Conservation (phyloP, 495 filamentous ascomycete species). For the Amorphotheca resinae region DNA sequence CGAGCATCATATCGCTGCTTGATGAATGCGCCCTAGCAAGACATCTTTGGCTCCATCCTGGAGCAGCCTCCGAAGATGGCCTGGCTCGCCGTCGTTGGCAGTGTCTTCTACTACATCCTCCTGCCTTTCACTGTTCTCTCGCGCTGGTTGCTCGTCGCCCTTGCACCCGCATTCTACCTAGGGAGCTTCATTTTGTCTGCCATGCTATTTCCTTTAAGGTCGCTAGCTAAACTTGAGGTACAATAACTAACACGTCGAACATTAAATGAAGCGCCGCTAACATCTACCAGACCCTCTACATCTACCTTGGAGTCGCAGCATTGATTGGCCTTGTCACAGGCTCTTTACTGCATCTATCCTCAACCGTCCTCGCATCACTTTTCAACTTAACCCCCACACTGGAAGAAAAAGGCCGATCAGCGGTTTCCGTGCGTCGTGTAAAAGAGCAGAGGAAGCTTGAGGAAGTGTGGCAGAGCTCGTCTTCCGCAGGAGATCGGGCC, state of each 20-base stretch:
- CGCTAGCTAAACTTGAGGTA: constrained; percentile 56
- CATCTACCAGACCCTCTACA: constrained; percentile 43
- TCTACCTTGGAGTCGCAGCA: constrained; percentile 47
- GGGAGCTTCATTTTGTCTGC: constrained; percentile 25
- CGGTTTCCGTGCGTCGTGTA: constrained; percentile 17
- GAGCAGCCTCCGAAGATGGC: constrained; percentile 20
- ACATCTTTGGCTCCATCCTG: too few relatives aligned
- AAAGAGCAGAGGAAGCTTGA: constrained; percentile 15
- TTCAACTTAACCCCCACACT: constrained; percentile 22
- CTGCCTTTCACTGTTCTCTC: constrained; percentile 18
- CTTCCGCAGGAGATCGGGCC: constrained; percentile 1
- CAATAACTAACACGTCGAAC: too few relatives aligned
- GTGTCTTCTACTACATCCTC: constrained; percentile 22
- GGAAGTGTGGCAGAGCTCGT: constrained; percentile 13
- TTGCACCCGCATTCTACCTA: constrained; percentile 35
- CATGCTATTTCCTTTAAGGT: constrained; percentile 27
- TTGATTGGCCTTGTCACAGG: constrained; percentile 44
- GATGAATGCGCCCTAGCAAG: too few relatives aligned
- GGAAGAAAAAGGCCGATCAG: constrained; percentile 13
- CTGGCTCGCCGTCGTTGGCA: constrained; percentile 18
- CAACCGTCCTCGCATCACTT: constrained; percentile 26
- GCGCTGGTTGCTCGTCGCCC: constrained; percentile 21
- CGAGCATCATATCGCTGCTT: too few relatives aligned
- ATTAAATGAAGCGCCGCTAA: constrained; percentile 21
- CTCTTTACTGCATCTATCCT: constrained; percentile 33